A percentile compares a stretch with the other conserved stretches of the same genome.
These are phyloP conservation scores for Aspergillus biplanus DNA, from an alignment of 495 filamentous ascomycete genomes.

Conservation along the genomic window DNA sequence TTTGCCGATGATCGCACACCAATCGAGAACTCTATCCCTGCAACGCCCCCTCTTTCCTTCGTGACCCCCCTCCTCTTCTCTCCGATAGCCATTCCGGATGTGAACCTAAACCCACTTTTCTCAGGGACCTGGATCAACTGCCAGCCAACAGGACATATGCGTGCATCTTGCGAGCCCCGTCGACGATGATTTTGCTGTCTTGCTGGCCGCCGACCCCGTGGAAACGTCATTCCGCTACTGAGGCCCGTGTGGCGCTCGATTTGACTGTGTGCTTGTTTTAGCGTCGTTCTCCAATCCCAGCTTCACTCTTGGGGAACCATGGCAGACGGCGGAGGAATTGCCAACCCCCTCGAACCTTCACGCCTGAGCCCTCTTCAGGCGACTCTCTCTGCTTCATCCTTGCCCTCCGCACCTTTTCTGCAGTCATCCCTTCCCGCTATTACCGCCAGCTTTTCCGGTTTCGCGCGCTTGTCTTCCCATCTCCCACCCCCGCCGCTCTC, in stretches of 20 bases:
- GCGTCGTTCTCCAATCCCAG: slow-evolving; percentile 18
- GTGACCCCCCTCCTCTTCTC: not conserved
- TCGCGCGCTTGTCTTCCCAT: slow-evolving; percentile 29
- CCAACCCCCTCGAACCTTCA: slow-evolving; percentile 16
- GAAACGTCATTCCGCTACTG: slow-evolving; percentile 6
- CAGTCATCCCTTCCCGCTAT: slow-evolving; percentile 28
- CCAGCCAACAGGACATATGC: slow-evolving; percentile 21
- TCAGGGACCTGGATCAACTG: slow-evolving; percentile 13
- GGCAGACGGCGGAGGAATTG: slow-evolving; percentile 24
- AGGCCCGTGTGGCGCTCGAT: slow-evolving; percentile 1
- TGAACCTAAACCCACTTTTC: slow-evolving; percentile 11
- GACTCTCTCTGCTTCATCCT: slow-evolving; percentile 15
- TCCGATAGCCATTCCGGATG: not conserved
- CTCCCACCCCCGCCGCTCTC: slow-evolving; percentile 35
- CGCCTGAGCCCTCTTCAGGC: slow-evolving; percentile 16
- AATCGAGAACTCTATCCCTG: not conserved
- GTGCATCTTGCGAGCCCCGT: slow-evolving; percentile 18
- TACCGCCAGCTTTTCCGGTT: slow-evolving; percentile 27
- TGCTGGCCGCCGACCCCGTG: not conserved
- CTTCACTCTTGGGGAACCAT: slow-evolving; percentile 20
- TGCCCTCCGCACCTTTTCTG: slow-evolving; percentile 17
- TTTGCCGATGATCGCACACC: not conserved
- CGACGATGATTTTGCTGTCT: slow-evolving; percentile 17
- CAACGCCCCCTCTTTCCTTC: not conserved
- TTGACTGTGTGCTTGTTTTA: slow-evolving; percentile 15